Base-by-base conservation (phyloP, 2,329 filamentous ascomycete species). In the Eurotiales sp. region DNA sequence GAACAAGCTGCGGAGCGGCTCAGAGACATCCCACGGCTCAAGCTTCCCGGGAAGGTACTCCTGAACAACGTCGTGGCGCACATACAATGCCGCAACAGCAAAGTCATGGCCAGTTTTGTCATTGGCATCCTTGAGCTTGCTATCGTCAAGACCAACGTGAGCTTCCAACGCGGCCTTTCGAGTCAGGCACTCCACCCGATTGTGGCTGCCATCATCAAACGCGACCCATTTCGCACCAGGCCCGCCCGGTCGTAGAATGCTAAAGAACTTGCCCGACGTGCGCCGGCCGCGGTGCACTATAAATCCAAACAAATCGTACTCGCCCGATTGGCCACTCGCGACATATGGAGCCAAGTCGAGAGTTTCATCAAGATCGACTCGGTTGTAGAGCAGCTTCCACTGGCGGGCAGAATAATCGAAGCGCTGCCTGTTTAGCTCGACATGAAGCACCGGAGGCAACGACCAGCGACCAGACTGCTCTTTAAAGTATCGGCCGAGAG, bases 301-400 rank as follows among this genome's bases (percentile, higher is more conserved):
- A 55, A 84, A 79, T 3, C 80, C 80, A 56, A 81, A 84, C 0
- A 85, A 72, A 1, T 75, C 77, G 59, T 84, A 85, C 10, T 70
- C 62, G 11, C 67, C 69, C 8, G 62, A 69, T 22, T 70, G 60
- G 2, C 56, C 62, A 27, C 69, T 63, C 15, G 63, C 53, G 2
- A 67, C 61, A 51, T 61, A 67, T 4, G 63, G 59, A 1, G 64
- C 60, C n/a, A 83, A 64, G 39, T 72, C 72, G 22, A 84, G 61
- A 10, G 74, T 65, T 49, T 85, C 80, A 47, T 83, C 72, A 12
- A 84, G 58, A 2, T 73, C 69, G n/a, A 85, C 77, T 37, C 74
- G 74, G 59, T 83, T 76, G 46, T 77, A 72, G 5, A 82, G 61
- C 55, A 84, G 77, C 45, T 77, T 75, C 77, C 82, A 85, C 23